Conservation (phyloP, 805 yeast species). For the Wickerhamomyces queroliae region DNA sequence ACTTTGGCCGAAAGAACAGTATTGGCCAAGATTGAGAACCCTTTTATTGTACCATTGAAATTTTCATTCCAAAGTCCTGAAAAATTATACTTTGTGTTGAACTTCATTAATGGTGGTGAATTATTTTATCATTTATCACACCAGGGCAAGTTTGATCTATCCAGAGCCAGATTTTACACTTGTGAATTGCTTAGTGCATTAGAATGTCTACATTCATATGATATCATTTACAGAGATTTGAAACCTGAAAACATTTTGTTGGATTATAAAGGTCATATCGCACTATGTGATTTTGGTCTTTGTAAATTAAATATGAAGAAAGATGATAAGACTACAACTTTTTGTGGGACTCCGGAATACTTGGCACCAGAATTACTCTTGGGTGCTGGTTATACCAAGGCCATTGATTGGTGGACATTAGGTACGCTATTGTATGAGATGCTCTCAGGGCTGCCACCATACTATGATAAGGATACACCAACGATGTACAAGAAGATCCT, state of each 20-base stretch:
- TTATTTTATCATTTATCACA: conserved; percentile 89
- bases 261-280: conserved; percentile 97
- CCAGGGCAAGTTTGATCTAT: conserved; percentile 83
- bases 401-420: conserved; percentile 98
- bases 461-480: conserved; percentile 89
- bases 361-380: conserved; percentile 89
- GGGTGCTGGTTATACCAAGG: conserved; percentile 91
- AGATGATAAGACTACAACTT: conserved; percentile 83
- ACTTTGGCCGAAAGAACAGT: conserved; percentile 96
- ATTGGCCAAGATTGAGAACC: conserved; percentile 85
- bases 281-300: conserved; percentile 93
- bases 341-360: conserved; percentile 98
- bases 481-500: conserved; percentile 92
- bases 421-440: conserved; percentile 92
- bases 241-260: conserved; percentile 93
- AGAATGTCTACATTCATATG: conserved; percentile 84
- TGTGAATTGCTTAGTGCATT: conserved; percentile 92
- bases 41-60: conserved; percentile 93
- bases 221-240: conserved; percentile 91
- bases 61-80: conserved; percentile 98
- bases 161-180: conserved; percentile 87
- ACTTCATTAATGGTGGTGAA: conserved; percentile 97
- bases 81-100: conserved; percentile 81
- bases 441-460: conserved; percentile 97
- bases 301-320: conserved; percentile 93